Evolutionary conservation across 208 protist genomes (phyloP).

Genomic region (Herpetomonas tarakana): DNA sequence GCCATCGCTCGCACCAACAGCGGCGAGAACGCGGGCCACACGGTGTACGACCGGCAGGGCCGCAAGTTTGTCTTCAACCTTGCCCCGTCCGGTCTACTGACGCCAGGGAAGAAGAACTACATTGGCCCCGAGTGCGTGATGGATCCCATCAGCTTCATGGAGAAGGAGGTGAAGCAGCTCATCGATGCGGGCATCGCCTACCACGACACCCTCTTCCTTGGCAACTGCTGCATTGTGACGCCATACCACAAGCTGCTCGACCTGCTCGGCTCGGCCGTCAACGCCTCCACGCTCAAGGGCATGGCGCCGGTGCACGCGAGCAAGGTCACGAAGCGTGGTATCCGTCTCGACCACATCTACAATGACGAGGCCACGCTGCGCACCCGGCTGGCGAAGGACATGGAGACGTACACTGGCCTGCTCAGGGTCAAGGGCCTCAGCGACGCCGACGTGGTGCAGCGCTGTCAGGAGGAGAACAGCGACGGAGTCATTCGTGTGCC

Average conservation of each 20-base stretch:
- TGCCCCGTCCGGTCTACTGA: slow-evolving; percentile 79
- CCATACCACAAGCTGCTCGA: slow-evolving; percentile 93
- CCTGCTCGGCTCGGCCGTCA: slow-evolving; percentile 69
- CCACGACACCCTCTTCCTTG: slow-evolving; percentile 77
- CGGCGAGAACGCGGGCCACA: slow-evolving; percentile 92
- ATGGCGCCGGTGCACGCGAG: slow-evolving; percentile 89
- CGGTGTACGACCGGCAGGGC: slow-evolving; percentile 75
- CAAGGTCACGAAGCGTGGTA: slow-evolving; percentile 87
- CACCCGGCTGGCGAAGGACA: slow-evolving; percentile 72
- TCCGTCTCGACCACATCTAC: slow-evolving; percentile 91
- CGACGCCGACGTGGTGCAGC: slow-evolving; percentile 73
- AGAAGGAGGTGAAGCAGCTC: slow-evolving; percentile 84
- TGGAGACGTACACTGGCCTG: slow-evolving; percentile 85
- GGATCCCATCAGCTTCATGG: slow-evolving; percentile 90
- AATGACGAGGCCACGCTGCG: slow-evolving; percentile 72
- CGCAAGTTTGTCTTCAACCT: slow-evolving; percentile 92
- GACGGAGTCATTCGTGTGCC: slow-evolving; percentile 82
- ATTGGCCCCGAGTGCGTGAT: slow-evolving; percentile 91
- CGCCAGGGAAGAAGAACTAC: slow-evolving; percentile 73
- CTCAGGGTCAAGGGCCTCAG: slow-evolving; percentile 65
- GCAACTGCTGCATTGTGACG: slow-evolving; percentile 88
- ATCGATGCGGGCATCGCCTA: slow-evolving; percentile 77
- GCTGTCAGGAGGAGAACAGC: slow-evolving; percentile 79
- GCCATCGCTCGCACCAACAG: slow-evolving; percentile 90
- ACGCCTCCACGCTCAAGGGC: slow-evolving; percentile 90